Base-by-base conservation (phyloP, 2,329 filamentous ascomycete genomes). In the Epichloe elymi region DNA sequence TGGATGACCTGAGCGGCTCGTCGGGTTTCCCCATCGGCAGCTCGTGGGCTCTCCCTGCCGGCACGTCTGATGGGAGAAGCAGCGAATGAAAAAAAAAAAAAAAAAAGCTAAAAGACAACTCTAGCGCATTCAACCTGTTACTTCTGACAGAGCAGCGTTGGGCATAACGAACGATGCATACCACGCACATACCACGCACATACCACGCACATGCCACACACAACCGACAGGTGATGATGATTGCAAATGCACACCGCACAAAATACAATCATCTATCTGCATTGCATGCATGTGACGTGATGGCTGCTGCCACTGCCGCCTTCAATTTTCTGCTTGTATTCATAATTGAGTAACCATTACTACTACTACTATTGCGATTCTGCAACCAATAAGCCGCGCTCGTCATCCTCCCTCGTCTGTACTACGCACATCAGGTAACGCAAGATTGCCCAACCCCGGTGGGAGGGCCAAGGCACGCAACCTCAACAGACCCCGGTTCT, bases 401-500 rank as follows among this genome's bases (percentile, higher is more conserved):
- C 37, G n/a, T 46, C n/a, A 11, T 45, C 30, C 19, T 20, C 36
- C 23, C 41, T 46, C 20, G 35, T 26, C 23, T 46, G 48, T 46
- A 23, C 42, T 12, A 50, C 48, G 30, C 48, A 50, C 37, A 40
- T 26, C 5, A 38, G 23, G 30, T 11, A 14, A 50, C 37, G 40
- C 41, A 23, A 50, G 42, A 45, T 45, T 50, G 42, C 41, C 42
- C 36, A 39, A 45, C 48, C 10, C 14, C 33, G 48, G 45, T 17
- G 36, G n/a, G 23, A 10, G 48, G 5, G 23, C n/a, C 36, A 33
- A 46, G n/a, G 33, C 23, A n/a, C 37, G 48, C 48, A 50, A 36
- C 36, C 42, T 46, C 23, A 35, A 23, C 35, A 11, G n/a, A 39
- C 1, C 36, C 36, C 19, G 10, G 26, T 23, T 43, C 17, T 26